Evolutionary conservation across 2,329 filamentous ascomycete genomes (phyloP).

Genomic region (Exophiala spinifera): DNA sequence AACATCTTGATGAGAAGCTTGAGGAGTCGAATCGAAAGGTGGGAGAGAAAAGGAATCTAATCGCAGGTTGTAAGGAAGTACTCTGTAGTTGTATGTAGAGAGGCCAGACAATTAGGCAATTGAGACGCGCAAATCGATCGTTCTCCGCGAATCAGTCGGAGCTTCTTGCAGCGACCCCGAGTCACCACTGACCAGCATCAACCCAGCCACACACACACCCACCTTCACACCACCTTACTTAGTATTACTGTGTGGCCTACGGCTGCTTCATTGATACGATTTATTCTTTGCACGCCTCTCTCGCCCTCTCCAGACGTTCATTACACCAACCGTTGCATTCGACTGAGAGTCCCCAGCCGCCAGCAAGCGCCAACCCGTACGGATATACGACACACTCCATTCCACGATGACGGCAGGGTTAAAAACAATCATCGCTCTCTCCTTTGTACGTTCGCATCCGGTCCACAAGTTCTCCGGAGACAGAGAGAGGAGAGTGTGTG

Average conservation of each 20-base stretch:
- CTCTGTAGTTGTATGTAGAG: background rate
- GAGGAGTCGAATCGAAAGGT: background rate
- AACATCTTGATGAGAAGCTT: constrained; percentile 67
- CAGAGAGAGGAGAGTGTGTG: no score
- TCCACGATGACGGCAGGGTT: constrained; percentile 71
- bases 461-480: no score
- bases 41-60: constrained; percentile 4
- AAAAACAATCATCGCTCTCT: constrained; percentile 98
- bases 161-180: background rate
- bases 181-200: background rate
- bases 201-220: background rate
- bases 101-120: constrained; percentile 1
- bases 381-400: background rate
- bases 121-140: background rate
- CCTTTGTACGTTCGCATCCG: constrained; percentile 66
- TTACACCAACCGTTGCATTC: no score
- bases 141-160: constrained; percentile 2
- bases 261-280: background rate
- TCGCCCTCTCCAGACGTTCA: background rate
- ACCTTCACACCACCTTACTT: no score
- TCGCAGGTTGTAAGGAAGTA: background rate
- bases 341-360: background rate
- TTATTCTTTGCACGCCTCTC: background rate
- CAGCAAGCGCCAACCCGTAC: background rate
- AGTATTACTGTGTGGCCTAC: no score